phyloP scores from a whole-genome alignment of 352 stramenopile genomes.

The Globisporangium echinulatum region DNA sequence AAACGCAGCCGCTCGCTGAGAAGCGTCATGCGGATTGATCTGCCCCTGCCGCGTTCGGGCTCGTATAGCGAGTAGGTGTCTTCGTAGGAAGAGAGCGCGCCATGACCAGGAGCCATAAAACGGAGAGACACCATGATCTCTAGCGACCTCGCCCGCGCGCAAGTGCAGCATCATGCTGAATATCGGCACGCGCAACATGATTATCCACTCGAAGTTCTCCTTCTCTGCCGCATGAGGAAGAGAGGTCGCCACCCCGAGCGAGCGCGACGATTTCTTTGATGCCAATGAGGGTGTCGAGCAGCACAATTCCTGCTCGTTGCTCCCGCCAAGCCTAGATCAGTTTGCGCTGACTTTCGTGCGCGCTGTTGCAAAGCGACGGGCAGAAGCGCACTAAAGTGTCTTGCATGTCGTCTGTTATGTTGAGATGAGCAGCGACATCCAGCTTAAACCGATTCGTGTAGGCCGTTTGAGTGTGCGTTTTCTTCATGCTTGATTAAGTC shows the following conservation, averaged over 20 bases:
- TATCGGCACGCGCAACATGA: not conserved
- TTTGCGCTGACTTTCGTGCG: not conserved
- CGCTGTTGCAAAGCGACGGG: not conserved
- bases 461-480: not conserved
- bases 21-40: not conserved
- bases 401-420: not conserved
- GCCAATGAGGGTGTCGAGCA: not conserved
- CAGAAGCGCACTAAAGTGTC: not conserved
- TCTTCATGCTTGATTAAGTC: too few relatives aligned
- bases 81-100: not conserved
- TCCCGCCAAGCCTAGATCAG: not conserved
- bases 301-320: not conserved
- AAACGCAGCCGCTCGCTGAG: not conserved
- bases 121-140: too few relatives aligned
- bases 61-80: not conserved
- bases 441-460: not conserved
- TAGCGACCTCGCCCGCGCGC: too few relatives aligned
- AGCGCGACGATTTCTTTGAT: not conserved
- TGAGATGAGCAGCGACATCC: not conserved
- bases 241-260: not conserved
- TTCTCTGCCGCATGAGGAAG: not conserved
- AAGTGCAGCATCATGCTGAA: not conserved
- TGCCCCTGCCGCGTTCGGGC: not conserved
- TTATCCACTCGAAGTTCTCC: not conserved
- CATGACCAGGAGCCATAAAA: not conserved